Evolutionary conservation across 2,329 filamentous ascomycete genomes (phyloP).

Genomic region (Myotisia sp.): DNA sequence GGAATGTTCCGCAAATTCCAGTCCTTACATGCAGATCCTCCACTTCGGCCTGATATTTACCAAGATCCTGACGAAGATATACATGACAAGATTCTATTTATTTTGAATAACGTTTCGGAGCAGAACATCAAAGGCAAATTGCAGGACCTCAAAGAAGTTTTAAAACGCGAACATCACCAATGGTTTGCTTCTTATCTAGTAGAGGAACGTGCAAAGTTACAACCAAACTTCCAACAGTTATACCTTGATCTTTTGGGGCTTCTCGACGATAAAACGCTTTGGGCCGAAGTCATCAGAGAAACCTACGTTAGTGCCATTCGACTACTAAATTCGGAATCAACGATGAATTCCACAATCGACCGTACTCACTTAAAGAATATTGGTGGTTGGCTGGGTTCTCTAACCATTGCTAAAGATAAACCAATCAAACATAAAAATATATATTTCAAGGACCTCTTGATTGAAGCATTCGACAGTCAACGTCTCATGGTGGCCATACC

Average conservation of each 20-base stretch:
- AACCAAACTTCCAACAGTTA: constrained; percentile 88
- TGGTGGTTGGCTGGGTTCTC: constrained; percentile 78
- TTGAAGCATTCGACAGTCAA: constrained; percentile 88
- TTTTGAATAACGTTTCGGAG: constrained; percentile 90
- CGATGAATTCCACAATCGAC: constrained; percentile 70
- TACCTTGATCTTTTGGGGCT: constrained; percentile 81
- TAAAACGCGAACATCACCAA: constrained; percentile 71
- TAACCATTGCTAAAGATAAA: constrained; percentile 86
- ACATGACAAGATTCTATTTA: constrained; percentile 88
- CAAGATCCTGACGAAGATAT: constrained; percentile 73
- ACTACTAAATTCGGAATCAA: constrained; percentile 80
- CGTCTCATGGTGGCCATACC: constrained; percentile 84
- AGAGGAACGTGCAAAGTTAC: constrained; percentile 89
- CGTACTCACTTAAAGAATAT: constrained; percentile 83
- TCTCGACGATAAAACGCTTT: constrained; percentile 64
- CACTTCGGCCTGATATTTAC: constrained; percentile 48
- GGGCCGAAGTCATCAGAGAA: constrained; percentile 80
- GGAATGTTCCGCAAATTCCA: constrained; percentile 57
- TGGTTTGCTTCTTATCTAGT: constrained; percentile 96
- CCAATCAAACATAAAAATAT: constrained; percentile 95
- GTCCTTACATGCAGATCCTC: constrained; percentile 62
- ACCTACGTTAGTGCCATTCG: constrained; percentile 76
- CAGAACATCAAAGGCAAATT: constrained; percentile 76
- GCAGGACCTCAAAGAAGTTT: constrained; percentile 60
- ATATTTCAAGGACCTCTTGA: constrained; percentile 86